These are phyloP conservation scores for Clarireedia homoeocarpa DNA, from an alignment of 2,329 filamentous ascomycete genomes.

Conservation along the genomic window DNA sequence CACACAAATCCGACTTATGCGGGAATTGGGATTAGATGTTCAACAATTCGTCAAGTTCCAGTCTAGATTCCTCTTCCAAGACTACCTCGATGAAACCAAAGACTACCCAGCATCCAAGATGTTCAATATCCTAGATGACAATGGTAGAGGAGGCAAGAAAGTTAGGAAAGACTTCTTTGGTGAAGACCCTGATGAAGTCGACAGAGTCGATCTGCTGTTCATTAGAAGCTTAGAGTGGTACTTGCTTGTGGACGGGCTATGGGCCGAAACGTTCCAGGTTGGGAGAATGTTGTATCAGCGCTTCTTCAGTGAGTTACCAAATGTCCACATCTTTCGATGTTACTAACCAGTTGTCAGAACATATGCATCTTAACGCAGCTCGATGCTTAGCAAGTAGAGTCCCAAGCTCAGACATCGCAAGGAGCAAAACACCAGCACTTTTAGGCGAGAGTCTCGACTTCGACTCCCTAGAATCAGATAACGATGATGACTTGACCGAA, in stretches of 20 bases:
- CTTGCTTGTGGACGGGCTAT: constrained; percentile 63
- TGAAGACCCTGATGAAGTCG: constrained; percentile 51
- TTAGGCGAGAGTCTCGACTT: constrained; percentile 35
- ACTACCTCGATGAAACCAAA: constrained; percentile 35
- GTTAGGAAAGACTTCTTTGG: constrained; percentile 66
- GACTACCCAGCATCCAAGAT: constrained; percentile 35
- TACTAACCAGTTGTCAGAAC: constrained; percentile 29
- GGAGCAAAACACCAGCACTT: constrained; percentile 30
- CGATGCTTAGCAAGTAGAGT: constrained; percentile 44
- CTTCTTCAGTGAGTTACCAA: constrained; percentile 65
- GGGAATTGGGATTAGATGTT: constrained; percentile 64
- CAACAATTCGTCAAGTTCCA: constrained; percentile 67
- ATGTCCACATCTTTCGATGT: not conserved
- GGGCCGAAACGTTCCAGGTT: constrained; percentile 60
- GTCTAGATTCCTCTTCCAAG: constrained; percentile 44
- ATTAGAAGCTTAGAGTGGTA: constrained; percentile 84
- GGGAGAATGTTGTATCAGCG: constrained; percentile 71
- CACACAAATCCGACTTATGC: constrained; percentile 66
- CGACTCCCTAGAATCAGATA: constrained; percentile 15
- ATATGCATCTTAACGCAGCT: constrained; percentile 43
- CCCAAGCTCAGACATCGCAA: constrained; percentile 36
- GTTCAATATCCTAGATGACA: constrained; percentile 42
- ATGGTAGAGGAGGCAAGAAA: constrained; percentile 47
- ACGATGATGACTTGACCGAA: constrained; percentile 25
- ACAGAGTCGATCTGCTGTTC: constrained; percentile 58